A percentile compares a stretch with the other conserved stretches of the same genome.
These are phyloP conservation scores for Stemphylium beticola DNA, from an alignment of 2,329 filamentous ascomycete genomes.

Conservation along the genomic window DNA sequence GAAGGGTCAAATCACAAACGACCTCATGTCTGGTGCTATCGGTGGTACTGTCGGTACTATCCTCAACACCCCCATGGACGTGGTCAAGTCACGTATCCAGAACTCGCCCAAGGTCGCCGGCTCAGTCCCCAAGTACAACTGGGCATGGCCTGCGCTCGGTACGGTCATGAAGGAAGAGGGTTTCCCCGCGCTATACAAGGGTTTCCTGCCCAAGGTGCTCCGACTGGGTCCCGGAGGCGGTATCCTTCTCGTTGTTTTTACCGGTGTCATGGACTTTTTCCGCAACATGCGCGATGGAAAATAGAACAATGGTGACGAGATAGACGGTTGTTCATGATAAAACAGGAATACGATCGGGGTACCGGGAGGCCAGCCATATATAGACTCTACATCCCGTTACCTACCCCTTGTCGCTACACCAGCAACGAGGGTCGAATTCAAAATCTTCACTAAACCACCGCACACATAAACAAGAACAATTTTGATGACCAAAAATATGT, in stretches of 20 bases:
- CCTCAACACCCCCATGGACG: constrained; percentile 94
- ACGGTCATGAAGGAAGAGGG: constrained; percentile 94
- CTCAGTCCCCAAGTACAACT: constrained; percentile 92
- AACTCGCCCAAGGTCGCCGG: constrained; percentile 88
- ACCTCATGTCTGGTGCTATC: constrained; percentile 82
- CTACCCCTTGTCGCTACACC: neutral
- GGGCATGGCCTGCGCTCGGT: constrained; percentile 87
- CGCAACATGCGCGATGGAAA: constrained; percentile 64
- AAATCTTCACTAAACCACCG: neutral
- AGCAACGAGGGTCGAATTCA: neutral
- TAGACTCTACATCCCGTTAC: neutral
- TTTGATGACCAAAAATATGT: neutral
- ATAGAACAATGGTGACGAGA: neutral
- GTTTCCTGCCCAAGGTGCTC: constrained; percentile 94
- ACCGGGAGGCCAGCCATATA: neutral
- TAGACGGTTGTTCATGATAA: neutral
- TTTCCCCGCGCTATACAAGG: constrained; percentile 92
- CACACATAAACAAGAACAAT: neutral
- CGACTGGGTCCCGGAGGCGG: constrained; percentile 73
- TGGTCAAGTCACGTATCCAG: constrained; percentile 98
- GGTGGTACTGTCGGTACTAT: constrained; percentile 92
- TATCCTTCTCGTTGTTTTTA: constrained; percentile 84
- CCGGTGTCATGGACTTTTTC: constrained; percentile 93
- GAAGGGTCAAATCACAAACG: constrained; percentile 80
- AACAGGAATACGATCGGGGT: neutral